Evolutionary conservation across 2,329 filamentous ascomycete species (phyloP).

Genomic region (Thermoascus crustaceus): DNA sequence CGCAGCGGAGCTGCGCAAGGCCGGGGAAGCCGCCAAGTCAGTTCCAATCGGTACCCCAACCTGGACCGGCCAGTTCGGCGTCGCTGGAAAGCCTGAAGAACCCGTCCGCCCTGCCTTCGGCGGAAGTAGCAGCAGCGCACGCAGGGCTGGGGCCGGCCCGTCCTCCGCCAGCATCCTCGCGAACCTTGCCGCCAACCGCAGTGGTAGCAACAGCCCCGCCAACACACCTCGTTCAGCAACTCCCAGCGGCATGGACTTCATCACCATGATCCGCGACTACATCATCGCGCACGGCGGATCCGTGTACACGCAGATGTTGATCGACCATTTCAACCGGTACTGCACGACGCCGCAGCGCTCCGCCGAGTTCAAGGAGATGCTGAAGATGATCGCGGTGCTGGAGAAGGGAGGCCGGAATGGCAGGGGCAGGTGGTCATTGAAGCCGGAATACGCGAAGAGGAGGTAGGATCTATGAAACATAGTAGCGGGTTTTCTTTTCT

Average conservation of each 20-base stretch:
- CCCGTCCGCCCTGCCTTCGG: constrained; percentile 40
- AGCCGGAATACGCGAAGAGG: constrained; percentile 43
- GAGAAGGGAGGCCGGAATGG: constrained; percentile 45
- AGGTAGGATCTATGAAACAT: constrained; percentile 4
- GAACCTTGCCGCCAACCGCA: constrained; percentile 27
- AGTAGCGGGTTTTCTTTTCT: too few relatives aligned
- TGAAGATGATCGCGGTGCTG: constrained; percentile 67
- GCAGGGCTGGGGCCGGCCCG: constrained; percentile 28
- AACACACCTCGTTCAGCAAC: too few relatives aligned
- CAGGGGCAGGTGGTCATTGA: constrained; percentile 51
- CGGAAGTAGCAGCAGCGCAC: constrained; percentile 25
- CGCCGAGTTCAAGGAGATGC: constrained; percentile 71
- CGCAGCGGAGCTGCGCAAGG: constrained; percentile 64
- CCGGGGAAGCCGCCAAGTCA: constrained; percentile 61
- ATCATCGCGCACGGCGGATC: constrained; percentile 68
- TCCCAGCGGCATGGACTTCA: constrained; percentile 53
- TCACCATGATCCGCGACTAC: constrained; percentile 67
- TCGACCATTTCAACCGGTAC: constrained; percentile 80
- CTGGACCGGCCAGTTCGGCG: constrained; percentile 82
- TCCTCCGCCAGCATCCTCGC: constrained; percentile 34
- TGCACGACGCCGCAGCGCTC: constrained; percentile 62
- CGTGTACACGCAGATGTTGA: constrained; percentile 73
- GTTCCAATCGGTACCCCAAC: constrained; percentile 80
- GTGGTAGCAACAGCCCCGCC: constrained; percentile 35
- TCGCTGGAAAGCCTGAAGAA: constrained; percentile 61